Conservation (phyloP, 75 land plant species). For the Isoetes taiwanensis region DNA sequence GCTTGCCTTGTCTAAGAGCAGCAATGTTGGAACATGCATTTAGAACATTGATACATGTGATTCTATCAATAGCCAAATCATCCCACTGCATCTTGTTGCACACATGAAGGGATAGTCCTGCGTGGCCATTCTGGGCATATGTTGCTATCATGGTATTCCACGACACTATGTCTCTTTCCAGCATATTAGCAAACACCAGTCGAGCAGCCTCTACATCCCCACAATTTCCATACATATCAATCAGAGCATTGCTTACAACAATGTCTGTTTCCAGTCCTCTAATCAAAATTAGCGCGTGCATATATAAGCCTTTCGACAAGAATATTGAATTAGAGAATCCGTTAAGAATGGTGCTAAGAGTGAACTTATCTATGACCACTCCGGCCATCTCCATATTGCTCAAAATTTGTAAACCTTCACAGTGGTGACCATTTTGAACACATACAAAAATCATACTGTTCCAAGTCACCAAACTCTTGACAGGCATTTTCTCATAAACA, state of each 20-base stretch:
- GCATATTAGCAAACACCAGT: not conserved
- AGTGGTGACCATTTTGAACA: slow-evolving; percentile 43
- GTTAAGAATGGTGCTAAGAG: no score
- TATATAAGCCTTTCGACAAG: no score
- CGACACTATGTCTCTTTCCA: not conserved
- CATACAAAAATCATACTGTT: slow-evolving; percentile 49
- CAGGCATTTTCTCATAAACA: slow-evolving; percentile 43
- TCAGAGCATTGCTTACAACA: no score
- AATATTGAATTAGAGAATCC: no score
- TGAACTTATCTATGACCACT: no score
- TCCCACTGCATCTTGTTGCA: not conserved
- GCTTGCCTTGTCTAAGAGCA: slow-evolving; percentile 30
- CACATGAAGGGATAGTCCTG: not conserved
- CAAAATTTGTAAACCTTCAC: no score
- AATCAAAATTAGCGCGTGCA: no score
- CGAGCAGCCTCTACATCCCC: not conserved
- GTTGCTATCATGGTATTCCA: not conserved
- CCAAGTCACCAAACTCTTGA: slow-evolving; percentile 52
- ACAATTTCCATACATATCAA: not conserved
- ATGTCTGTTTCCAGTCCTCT: no score
- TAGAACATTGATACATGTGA: slow-evolving; percentile 40
- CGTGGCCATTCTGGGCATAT: not conserved
- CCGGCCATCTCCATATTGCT: no score
- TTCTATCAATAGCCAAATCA: no score
- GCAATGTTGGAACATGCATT: slow-evolving; percentile 45